Percentiles rank a stretch among this genome's conserved stretches.
phyloP scores from a whole-genome alignment of 2,329 filamentous ascomycete genomes.

The Allantophomopsis lycopodina region DNA sequence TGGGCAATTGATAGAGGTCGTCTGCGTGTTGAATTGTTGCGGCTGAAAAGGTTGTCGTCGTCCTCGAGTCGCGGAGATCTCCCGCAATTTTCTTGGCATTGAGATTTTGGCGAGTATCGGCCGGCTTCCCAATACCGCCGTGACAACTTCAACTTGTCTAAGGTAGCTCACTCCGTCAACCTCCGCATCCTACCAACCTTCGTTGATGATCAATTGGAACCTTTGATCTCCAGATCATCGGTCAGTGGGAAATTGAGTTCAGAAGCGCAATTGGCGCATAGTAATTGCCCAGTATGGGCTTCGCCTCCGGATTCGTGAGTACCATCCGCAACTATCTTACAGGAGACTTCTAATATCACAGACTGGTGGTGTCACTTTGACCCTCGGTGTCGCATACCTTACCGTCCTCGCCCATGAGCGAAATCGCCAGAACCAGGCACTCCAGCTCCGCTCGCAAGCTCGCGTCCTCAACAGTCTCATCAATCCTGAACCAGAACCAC shows the following conservation, averaged over 20 bases:
- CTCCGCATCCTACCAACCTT: neutral
- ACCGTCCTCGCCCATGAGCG: constrained; percentile 56
- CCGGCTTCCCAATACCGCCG: constrained; percentile 3
- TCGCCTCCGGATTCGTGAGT: constrained; percentile 61
- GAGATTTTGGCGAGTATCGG: constrained; percentile 8
- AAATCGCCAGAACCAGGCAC: constrained; percentile 46
- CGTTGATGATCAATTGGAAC: neutral
- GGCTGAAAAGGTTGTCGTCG: too few relatives aligned
- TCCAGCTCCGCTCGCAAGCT: constrained; percentile 41
- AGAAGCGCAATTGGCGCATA: neutral
- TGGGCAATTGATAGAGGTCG: neutral
- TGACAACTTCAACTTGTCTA: neutral
- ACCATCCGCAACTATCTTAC: neutral
- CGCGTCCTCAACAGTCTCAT: constrained; percentile 37
- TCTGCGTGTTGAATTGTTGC: neutral
- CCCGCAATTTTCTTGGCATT: constrained; percentile 4
- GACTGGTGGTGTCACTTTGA: constrained; percentile 66
- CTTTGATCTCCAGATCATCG: neutral
- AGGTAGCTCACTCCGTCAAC: neutral
- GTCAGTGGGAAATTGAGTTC: neutral
- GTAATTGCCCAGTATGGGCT: constrained; percentile 41
- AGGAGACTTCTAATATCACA: constrained; percentile 18
- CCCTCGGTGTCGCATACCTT: constrained; percentile 60
- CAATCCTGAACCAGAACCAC: constrained; percentile 30
- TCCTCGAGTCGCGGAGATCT: neutral